Evolutionary conservation across 164 flowering plant genomes (phyloP), one percentile per base, ranked within the genome.

Genomic region (Pachysandra terminalis): DNA sequence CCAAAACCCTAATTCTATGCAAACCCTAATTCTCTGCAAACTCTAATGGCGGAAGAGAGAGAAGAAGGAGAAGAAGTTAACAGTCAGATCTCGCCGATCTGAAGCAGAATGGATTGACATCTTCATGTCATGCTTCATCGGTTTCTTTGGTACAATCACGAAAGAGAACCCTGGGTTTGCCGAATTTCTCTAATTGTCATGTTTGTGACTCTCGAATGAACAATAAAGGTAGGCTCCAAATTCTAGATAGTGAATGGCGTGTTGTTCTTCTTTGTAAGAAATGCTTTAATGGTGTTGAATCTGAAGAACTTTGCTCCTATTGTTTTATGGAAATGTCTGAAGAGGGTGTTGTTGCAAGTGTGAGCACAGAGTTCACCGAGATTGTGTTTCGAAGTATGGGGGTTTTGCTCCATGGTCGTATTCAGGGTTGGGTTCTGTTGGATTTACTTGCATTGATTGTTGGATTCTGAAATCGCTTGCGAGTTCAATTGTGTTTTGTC

Each of bases 241-340:
- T 65, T 51, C 74, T 90, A 0, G 70, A 72, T 63, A 90, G 94
- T 72, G 75, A 79, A 48, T 90, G 97, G 97, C 86, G 97, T 9
- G 69, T 88, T 32, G 87, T 88, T 45, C 86, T 88, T 26, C 80
- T 90, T 35, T 90, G 97, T 68, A 77, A 61, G 16, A 68, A 54
- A 60, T 90, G 97, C 75, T 40, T 73, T 21, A 5, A 24, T 7
- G 65, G 71, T 17, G 80, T 90, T 9, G 67, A 79, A 6, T 80
- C 90, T 14, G 76, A 82, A 5, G 32, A 78, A 25, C 56, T 71
- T 49, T 90, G 97, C 75, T 75, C 92, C 23, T 90, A 86, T 62
- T 90, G 97, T 70, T 87, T 87, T 61, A 1, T 19, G 0, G 75
- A 59, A 35, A 22, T 77, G 9, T 57, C 69, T 17, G 65, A 27